phyloP scores from a whole-genome alignment of 2,329 filamentous ascomycete genomes.

The Cercospora canescens region DNA sequence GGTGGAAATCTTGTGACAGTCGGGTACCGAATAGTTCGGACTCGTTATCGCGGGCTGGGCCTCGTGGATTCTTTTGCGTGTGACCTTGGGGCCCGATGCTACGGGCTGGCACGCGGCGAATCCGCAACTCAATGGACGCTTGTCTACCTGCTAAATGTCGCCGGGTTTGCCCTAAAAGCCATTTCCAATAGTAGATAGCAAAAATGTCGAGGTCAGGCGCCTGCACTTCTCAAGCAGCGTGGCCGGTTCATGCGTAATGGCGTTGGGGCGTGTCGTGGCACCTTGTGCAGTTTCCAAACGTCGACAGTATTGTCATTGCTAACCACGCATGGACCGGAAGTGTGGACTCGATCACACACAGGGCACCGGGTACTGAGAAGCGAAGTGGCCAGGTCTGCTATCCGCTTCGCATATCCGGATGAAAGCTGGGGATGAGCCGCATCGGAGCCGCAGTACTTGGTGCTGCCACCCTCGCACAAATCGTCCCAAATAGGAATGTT shows the following conservation, averaged over 20 bases:
- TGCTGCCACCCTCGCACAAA: not conserved
- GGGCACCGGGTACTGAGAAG: not conserved
- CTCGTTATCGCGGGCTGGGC: not conserved
- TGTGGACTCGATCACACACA: not conserved
- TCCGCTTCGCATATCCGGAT: not conserved
- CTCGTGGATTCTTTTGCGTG: not conserved
- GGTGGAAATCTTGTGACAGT: not conserved
- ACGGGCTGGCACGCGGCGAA: not conserved
- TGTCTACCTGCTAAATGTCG: not conserved
- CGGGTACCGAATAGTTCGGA: not conserved
- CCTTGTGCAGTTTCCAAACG: not conserved
- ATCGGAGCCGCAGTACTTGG: constrained; percentile 1
- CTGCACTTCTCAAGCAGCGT: not conserved
- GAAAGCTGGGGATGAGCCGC: not conserved
- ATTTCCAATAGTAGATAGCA: not conserved
- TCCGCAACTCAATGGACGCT: not conserved
- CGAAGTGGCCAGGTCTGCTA: not conserved
- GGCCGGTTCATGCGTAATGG: not conserved
- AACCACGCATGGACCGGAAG: not conserved
- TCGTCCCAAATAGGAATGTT: not conserved
- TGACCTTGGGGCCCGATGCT: not conserved
- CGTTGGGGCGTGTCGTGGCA: not conserved
- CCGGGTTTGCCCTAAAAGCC: not conserved
- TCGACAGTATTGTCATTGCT: not conserved
- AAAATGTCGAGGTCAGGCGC: not conserved